Conservation (phyloP, 345 rosid genomes). For the rapeseed (Brassica napus) region DNA sequence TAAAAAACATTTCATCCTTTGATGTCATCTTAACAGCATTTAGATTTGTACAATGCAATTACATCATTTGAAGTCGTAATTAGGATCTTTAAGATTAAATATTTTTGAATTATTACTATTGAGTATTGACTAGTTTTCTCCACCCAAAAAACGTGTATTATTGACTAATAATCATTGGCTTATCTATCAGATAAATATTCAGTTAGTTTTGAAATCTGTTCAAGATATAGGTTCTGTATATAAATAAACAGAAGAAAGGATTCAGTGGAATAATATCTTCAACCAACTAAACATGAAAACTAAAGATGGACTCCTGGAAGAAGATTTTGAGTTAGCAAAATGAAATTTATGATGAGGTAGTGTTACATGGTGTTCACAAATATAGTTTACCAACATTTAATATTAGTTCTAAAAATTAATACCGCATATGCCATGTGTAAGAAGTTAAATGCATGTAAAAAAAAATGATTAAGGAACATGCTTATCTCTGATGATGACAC, state of each 20-base stretch:
- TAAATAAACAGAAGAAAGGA: background rate
- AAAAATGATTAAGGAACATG: slow-evolving; percentile 18
- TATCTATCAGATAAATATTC: too few species aligned
- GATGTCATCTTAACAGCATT: background rate
- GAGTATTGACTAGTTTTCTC: background rate
- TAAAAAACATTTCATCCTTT: background rate
- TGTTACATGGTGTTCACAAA: background rate
- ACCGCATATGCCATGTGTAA: slow-evolving; percentile 10
- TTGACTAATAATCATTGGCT: slow-evolving; percentile 7
- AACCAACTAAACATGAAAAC: background rate
- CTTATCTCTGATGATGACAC: background rate
- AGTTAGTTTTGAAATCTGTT: background rate
- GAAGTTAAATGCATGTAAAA: background rate
- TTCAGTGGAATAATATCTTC: background rate
- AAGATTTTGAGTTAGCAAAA: background rate
- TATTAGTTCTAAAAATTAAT: background rate
- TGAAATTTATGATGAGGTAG: background rate
- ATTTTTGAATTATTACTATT: background rate
- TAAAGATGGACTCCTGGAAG: background rate
- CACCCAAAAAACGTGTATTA: background rate
- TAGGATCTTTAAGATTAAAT: background rate
- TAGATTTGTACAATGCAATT: background rate
- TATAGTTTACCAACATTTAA: background rate
- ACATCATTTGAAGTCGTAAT: background rate
- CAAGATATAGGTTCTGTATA: background rate